These are phyloP conservation scores for Agrocybe praecox DNA, from an alignment of 768 basidiomycete species.

Conservation along the genomic window DNA sequence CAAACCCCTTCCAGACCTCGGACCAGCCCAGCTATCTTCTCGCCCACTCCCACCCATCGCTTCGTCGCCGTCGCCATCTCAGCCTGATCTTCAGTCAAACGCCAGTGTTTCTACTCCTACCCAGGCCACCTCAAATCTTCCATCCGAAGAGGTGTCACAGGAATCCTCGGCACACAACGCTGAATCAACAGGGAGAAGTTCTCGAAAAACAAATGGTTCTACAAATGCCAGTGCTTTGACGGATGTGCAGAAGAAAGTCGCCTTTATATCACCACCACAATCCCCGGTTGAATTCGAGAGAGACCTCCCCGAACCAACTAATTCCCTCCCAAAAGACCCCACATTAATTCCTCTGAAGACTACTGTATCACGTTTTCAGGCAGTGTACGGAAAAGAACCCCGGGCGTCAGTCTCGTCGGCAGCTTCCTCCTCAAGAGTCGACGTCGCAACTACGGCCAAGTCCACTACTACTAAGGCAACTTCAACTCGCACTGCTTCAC, in stretches of 20 bases:
- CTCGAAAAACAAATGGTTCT: slow-evolving; percentile 39
- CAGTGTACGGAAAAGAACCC: slow-evolving; percentile 68
- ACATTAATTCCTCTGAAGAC: slow-evolving; percentile 53
- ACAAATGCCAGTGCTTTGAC: slow-evolving; percentile 26
- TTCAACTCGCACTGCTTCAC: slow-evolving; percentile 66
- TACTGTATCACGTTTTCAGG: slow-evolving; percentile 77
- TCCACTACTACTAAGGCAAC: slow-evolving; percentile 48
- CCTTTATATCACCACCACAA: slow-evolving; percentile 81
- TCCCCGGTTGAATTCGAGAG: slow-evolving; percentile 63
- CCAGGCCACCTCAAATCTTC: slow-evolving; percentile 17
- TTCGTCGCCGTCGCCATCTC: slow-evolving; percentile 27
- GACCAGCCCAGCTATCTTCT: slow-evolving; percentile 34
- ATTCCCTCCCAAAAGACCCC: slow-evolving; percentile 28
- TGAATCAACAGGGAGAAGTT: slow-evolving; percentile 31
- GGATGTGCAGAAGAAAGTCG: slow-evolving; percentile 82
- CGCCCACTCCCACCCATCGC: slow-evolving; percentile 32
- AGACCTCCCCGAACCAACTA: slow-evolving; percentile 50
- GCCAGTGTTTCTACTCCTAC: slow-evolving; percentile 21
- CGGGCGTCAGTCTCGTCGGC: slow-evolving; percentile 68
- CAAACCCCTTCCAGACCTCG: slow-evolving; percentile 77
- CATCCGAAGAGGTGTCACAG: slow-evolving; percentile 20
- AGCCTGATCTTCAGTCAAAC: slow-evolving; percentile 20
- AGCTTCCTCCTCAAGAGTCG: slow-evolving; percentile 66
- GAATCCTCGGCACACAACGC: slow-evolving; percentile 29
- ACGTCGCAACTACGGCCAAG: slow-evolving; percentile 49